Evolutionary conservation across 192 early-diverging fungal genomes (phyloP).

Genomic region (Spizellomyces sp.): DNA sequence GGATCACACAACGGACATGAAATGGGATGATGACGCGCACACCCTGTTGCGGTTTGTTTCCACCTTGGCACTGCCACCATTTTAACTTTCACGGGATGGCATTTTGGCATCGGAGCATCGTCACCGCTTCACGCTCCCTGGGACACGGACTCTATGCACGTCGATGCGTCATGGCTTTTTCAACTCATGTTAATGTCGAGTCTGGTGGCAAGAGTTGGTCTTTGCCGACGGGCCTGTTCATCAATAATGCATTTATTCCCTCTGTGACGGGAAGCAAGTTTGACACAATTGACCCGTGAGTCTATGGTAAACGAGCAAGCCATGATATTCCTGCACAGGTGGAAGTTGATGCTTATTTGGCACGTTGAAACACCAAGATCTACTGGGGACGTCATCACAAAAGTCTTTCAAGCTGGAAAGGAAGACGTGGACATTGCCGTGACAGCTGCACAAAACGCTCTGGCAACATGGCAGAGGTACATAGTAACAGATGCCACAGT

Average conservation of each 20-base stretch:
- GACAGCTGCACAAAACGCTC: constrained; percentile 41
- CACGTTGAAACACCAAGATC: constrained; percentile 4
- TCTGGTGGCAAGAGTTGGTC: neutral
- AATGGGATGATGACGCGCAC: too few relatives aligned
- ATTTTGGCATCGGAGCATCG: too few relatives aligned
- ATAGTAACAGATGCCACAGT: neutral
- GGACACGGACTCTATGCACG: too few relatives aligned
- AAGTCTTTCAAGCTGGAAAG: constrained; percentile 36
- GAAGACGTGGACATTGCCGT: constrained; percentile 53
- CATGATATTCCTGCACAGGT: neutral
- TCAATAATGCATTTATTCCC: constrained; percentile 51
- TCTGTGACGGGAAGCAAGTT: constrained; percentile 48
- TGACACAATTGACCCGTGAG: constrained; percentile 42
- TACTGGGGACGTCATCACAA: constrained; percentile 38
- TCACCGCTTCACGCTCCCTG: too few relatives aligned
- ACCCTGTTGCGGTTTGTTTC: too few relatives aligned
- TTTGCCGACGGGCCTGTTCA: constrained; percentile 57
- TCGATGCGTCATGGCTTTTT: too few relatives aligned
- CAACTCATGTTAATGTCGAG: too few relatives aligned
- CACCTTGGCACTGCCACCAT: too few relatives aligned
- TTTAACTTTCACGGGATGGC: too few relatives aligned
- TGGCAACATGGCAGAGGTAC: constrained; percentile 36
- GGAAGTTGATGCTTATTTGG: neutral
- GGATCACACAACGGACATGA: too few relatives aligned
- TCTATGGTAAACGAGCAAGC: neutral